Evolutionary conservation across 2,329 filamentous ascomycete genomes (phyloP).

Genomic region (Rosellinia necatrix): DNA sequence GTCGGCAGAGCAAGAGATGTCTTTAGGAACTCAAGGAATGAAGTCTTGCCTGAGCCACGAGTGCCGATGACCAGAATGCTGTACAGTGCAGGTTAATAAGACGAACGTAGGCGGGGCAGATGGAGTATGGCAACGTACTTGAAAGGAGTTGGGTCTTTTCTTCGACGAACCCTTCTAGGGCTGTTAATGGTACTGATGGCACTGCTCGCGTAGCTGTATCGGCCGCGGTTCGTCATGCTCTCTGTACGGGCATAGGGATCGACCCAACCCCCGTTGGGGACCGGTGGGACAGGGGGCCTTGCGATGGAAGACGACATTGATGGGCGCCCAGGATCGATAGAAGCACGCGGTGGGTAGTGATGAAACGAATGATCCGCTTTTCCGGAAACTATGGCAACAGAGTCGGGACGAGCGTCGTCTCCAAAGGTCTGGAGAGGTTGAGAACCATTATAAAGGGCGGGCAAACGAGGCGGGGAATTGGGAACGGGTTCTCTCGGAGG

Average conservation of each 20-base stretch:
- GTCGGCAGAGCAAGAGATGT: slow-evolving; percentile 81
- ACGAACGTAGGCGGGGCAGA: not conserved
- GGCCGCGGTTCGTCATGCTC: slow-evolving; percentile 95
- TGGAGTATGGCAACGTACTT: slow-evolving; percentile 69
- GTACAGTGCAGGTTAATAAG: slow-evolving; percentile 26
- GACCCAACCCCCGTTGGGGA: slow-evolving; percentile 64
- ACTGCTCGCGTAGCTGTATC: slow-evolving; percentile 95
- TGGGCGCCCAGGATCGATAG: slow-evolving; percentile 56
- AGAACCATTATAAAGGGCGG: slow-evolving; percentile 49
- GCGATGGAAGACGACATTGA: slow-evolving; percentile 51
- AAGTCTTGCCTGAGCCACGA: slow-evolving; percentile 88
- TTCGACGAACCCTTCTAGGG: slow-evolving; percentile 85
- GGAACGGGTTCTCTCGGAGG: slow-evolving; percentile 60
- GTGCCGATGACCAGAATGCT: slow-evolving; percentile 92
- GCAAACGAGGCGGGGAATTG: slow-evolving; percentile 63
- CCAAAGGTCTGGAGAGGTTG: slow-evolving; percentile 43
- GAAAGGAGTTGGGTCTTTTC: slow-evolving; percentile 97
- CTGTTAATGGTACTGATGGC: slow-evolving; percentile 90
- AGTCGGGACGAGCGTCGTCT: slow-evolving; percentile 42
- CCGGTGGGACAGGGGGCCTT: slow-evolving; percentile 64
- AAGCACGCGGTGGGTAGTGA: slow-evolving; percentile 49
- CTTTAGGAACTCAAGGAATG: slow-evolving; percentile 94
- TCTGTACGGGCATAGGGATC: slow-evolving; percentile 84
- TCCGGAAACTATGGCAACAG: slow-evolving; percentile 41
- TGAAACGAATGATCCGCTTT: slow-evolving; percentile 42